Conservation (phyloP, 768 basidiomycete species). For the Filobasidium floriforme region DNA sequence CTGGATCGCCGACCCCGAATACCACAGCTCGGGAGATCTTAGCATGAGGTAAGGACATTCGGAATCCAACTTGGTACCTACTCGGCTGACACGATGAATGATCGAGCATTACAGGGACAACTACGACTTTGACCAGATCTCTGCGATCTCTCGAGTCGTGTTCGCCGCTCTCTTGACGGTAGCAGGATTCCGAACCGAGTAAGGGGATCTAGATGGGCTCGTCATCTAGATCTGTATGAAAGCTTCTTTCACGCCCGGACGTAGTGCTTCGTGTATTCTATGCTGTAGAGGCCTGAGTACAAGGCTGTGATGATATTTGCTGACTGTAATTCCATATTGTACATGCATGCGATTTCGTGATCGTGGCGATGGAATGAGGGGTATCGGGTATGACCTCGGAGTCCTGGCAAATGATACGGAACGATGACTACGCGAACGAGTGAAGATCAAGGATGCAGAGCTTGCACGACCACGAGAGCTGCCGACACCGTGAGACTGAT, state of each 20-base stretch:
- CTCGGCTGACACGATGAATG: background rate
- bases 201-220: background rate
- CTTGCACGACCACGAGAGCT: constrained; percentile 29
- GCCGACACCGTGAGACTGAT: constrained; percentile 37
- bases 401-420: too few species aligned
- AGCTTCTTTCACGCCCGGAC: too few species aligned
- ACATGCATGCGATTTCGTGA: too few species aligned
- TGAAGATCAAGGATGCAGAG: constrained; percentile 21
- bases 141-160: constrained; percentile 79
- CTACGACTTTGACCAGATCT: constrained; percentile 75
- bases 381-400: too few species aligned
- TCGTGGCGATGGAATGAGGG: too few species aligned
- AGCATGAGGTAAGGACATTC: constrained; percentile 48
- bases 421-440: too few species aligned
- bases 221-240: too few species aligned
- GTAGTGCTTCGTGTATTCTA: too few species aligned
- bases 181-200: constrained; percentile 46
- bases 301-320: too few species aligned
- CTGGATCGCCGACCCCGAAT: constrained; percentile 78
- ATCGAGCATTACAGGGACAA: constrained; percentile 4
- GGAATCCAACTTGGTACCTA: background rate
- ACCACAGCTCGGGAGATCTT: constrained; percentile 61
- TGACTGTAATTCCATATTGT: too few species aligned
- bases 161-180: constrained; percentile 65
- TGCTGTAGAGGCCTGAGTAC: too few species aligned